Conservation (phyloP, 78 protist species). For the Dictyostelium intermedium region DNA sequence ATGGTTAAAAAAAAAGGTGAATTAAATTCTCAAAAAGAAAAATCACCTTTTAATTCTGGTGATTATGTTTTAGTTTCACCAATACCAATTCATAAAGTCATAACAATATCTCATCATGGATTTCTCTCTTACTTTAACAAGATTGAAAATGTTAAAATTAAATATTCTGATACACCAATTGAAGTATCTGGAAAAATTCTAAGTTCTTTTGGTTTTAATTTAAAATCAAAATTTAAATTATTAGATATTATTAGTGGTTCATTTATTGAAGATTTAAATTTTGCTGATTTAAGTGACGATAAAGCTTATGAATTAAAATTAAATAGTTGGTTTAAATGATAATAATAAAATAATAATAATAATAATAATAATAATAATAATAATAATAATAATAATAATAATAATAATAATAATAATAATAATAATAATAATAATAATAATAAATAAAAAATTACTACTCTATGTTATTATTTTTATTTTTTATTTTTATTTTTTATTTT, state of each 20-base stretch:
- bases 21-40: neutral
- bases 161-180: neutral
- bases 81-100: neutral
- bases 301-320: neutral
- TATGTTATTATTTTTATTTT: too few species aligned
- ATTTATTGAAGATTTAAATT: neutral
- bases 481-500: too few species aligned
- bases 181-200: neutral
- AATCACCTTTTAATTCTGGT: constrained; percentile 6
- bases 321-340: neutral
- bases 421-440: too few species aligned
- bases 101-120: neutral
- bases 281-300: neutral
- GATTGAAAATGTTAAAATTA: neutral
- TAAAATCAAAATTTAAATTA: neutral
- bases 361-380: neutral
- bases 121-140: neutral
- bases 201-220: neutral
- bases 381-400: too few species aligned
- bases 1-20: neutral
- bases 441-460: too few species aligned
- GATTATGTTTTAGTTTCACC: neutral
- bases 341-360: neutral
- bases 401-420: too few species aligned
- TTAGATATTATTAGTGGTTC: neutral